These are phyloP conservation scores for Apostasia shenzhenica DNA, from an alignment of 106 monocot genomes.

Conservation along the genomic window DNA sequence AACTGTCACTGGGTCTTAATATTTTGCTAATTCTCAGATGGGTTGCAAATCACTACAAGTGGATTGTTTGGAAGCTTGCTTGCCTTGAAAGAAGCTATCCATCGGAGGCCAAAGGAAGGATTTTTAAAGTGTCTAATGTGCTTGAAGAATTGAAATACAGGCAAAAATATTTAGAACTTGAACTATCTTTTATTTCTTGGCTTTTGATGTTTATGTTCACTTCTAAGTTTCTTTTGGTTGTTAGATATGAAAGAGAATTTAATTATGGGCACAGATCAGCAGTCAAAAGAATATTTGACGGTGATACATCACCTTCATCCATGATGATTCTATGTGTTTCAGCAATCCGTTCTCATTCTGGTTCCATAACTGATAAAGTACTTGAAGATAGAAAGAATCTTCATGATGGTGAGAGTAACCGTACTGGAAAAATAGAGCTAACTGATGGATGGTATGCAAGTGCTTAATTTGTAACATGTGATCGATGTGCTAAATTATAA, in stretches of 20 bases:
- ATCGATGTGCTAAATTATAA: constrained; percentile 2
- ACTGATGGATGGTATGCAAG: constrained; percentile 90
- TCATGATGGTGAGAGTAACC: constrained; percentile 3
- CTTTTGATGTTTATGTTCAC: neutral
- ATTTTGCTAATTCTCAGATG: constrained; percentile 36
- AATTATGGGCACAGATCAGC: constrained; percentile 83
- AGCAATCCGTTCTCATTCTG: constrained; percentile 30
- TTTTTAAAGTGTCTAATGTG: constrained; percentile 67
- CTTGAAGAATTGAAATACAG: constrained; percentile 91
- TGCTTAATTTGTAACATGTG: neutral
- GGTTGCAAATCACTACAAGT: constrained; percentile 91
- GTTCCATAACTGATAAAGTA: constrained; percentile 8
- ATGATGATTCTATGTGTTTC: constrained; percentile 88
- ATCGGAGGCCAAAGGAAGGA: constrained; percentile 36
- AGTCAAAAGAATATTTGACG: constrained; percentile 78
- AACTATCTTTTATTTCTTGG: neutral
- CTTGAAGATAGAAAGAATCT: constrained; percentile 18
- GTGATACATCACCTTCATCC: constrained; percentile 77
- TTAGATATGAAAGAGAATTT: constrained; percentile 89
- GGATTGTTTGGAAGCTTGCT: constrained; percentile 98
- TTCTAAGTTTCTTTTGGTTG: neutral
- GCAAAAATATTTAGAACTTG: constrained; percentile 13
- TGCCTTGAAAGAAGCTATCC: constrained; percentile 79
- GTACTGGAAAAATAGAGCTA: constrained; percentile 50
- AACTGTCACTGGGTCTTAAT: no score